Evolutionary conservation across 2,329 filamentous ascomycete genomes (phyloP), one percentile per base, ranked within the genome.

Genomic region (Cladosporium sp.): DNA sequence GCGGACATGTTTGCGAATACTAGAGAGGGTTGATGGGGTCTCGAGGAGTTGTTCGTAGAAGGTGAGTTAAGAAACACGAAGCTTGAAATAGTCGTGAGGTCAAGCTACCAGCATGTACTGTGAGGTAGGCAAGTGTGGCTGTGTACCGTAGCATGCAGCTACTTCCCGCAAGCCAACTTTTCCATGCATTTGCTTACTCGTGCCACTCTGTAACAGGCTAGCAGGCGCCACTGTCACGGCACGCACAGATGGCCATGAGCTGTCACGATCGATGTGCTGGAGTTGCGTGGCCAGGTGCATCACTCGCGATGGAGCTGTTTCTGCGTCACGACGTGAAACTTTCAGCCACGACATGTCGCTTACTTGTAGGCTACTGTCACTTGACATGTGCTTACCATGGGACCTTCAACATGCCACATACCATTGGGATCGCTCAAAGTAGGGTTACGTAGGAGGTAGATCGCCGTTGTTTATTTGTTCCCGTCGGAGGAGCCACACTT

Each of bases 1-100:
- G 77, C 67, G 74, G 62, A 58, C 62, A 64, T 64, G 30, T 53
- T 53, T 34, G 32, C 32, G 26, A n/a, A 32, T 48, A 60, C 23
- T 3, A 23, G 26, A n/a, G n/a, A 21, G 36, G 32, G 18, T 43
- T 7, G 28, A 18, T 14, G 21, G 26, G 30, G 5, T 16, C 18
- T 25, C 13, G 46, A 58, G 28, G 13, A 23, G 54, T 39, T 26
- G n/a, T 39, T 39, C 14, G 26, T 32, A 21, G 26, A 46, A 28
- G n/a, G 18, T 48, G 23, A 18, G 30, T 7, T 21, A 30, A 48
- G n/a, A 14, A 32, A 10, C 30, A 49, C 7, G n/a, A 36, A 51
- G 58, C 23, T 49, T 23, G 26, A 25, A 51, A 46, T 49, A 61
- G 46, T n/a, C 11, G 43, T 26, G 30, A 51, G 58, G 56, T 58